Percentiles rank a stretch among this genome's conserved stretches.
phyloP scores from a whole-genome alignment of 352 stramenopile genomes.

The Phytophthora pistaciae region DNA sequence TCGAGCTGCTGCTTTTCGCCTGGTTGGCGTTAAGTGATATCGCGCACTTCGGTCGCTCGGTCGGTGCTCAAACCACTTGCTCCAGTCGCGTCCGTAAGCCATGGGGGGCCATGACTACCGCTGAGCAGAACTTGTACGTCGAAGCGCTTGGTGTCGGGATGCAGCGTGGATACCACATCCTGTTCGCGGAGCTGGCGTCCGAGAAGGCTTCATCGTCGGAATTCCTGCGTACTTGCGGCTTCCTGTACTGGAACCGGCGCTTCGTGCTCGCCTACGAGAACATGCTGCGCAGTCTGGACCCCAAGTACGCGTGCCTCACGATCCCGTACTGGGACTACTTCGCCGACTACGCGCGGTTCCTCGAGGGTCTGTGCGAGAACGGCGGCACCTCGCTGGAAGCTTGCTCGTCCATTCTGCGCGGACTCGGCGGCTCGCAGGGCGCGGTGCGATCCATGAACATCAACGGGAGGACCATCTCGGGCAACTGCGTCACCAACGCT shows the following conservation, averaged over 20 bases:
- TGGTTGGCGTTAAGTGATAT: constrained; percentile 20
- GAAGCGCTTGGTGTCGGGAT: constrained; percentile 42
- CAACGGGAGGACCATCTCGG: constrained; percentile 30
- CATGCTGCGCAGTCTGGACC: constrained; percentile 74
- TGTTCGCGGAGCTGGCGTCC: constrained; percentile 48
- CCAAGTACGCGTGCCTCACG: constrained; percentile 71
- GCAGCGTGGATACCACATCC: constrained; percentile 42
- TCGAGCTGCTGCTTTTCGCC: constrained; percentile 19
- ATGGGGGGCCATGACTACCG: constrained; percentile 36
- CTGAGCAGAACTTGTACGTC: constrained; percentile 45
- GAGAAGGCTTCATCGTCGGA: constrained; percentile 41
- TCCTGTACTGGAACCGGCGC: constrained; percentile 71
- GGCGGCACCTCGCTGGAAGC: constrained; percentile 34
- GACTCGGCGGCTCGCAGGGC: constrained; percentile 44
- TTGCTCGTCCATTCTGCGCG: constrained; percentile 48
- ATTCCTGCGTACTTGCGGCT: constrained; percentile 48
- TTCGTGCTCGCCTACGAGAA: constrained; percentile 80
- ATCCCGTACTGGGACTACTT: constrained; percentile 87
- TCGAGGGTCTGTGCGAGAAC: constrained; percentile 33
- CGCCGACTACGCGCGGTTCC: constrained; percentile 48
- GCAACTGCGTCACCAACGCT: constrained; percentile 36
- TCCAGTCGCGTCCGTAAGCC: constrained; percentile 31
- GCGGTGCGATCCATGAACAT: constrained; percentile 31
- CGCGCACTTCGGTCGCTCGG: background rate
- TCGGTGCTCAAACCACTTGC: constrained; percentile 16